Evolutionary conservation across 2,329 filamentous ascomycete species (phyloP).

Genomic region (Sporothrix luriei): DNA sequence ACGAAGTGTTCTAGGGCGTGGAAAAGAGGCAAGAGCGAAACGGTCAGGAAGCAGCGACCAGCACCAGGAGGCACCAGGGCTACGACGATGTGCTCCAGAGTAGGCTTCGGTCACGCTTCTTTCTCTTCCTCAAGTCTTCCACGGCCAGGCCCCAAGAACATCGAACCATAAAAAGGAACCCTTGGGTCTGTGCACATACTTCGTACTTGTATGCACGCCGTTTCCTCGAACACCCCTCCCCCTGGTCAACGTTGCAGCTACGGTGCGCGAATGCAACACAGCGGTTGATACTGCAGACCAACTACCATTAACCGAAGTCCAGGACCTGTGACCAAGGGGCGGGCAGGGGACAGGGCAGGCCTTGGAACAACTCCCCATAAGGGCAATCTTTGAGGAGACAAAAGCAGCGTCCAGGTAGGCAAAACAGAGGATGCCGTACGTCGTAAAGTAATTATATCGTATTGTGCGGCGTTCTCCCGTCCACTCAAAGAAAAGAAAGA

Average conservation of each 20-base stretch:
- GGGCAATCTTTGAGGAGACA: not conserved
- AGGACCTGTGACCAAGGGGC: not conserved
- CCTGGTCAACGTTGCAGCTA: not conserved
- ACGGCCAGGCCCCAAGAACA: conserved; percentile 11
- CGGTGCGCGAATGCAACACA: too few relatives aligned
- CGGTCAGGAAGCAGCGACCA: not conserved
- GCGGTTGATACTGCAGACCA: conserved; percentile 11
- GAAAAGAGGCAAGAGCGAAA: conserved; percentile 3
- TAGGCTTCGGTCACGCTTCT: conserved; percentile 13
- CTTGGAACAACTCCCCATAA: not conserved
- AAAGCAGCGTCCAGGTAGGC: not conserved
- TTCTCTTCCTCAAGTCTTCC: conserved; percentile 7
- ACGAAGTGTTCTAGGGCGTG: conserved; percentile 4
- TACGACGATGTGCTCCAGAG: not conserved
- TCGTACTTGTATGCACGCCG: too few relatives aligned
- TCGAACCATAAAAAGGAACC: conserved; percentile 18
- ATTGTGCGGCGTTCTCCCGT: conserved; percentile 17
- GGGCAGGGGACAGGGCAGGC: not conserved
- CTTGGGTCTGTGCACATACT: conserved; percentile 20
- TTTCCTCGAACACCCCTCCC: not conserved
- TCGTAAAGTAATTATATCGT: not conserved
- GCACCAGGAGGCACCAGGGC: conserved; percentile 14
- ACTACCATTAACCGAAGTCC: conserved; percentile 5
- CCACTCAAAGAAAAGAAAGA: not conserved
- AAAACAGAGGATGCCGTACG: too few relatives aligned